Evolutionary conservation across 805 yeast genomes (phyloP), one percentile per base, ranked within the genome.

Genomic region (Candida andamanensis): DNA sequence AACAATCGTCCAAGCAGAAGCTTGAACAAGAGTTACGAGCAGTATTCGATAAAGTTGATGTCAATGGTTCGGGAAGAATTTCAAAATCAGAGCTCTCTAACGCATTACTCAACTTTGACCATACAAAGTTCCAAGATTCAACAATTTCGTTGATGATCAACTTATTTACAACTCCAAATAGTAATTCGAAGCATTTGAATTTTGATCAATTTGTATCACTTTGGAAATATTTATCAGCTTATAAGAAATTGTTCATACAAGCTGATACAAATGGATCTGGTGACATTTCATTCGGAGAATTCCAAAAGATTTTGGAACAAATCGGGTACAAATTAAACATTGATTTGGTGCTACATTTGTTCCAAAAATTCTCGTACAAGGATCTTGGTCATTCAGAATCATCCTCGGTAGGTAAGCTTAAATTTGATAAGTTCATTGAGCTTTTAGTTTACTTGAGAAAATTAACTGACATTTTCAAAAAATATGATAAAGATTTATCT

Each of bases 361-460:
- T 78, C 48, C 72, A 67, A 41, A 69, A 68, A 36, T 80, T 77
- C 48, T 67, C 78, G 26, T 49, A 52, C 41, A 56, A 56, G 24
- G 69, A 61, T 15, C 45, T 46, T 6, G 54, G 52, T 30, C 45
- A 41, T 12, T 31, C 42, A 12, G 54, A 47, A 12, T 29, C 32
- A 17, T 35, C 50, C 6, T 38, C 54, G 0, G 58, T 63, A 19
- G 70, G 70, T 1, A 63, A 58, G 36, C 51, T 85, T 56, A 77
- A 82, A 37, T 85, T 85, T 54, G 95, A 85, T 52, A 70, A 76
- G 53, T 85, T 85, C 56, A 86, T 85, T 16, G 95, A 85, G 51
- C 70, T 84, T 33, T 67, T 85, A 43, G 82, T 85, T 12, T 81
- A 85, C 69, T 63, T 85, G 43, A 69, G 85, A 50, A 74, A 85